Evolutionary conservation across 2,329 filamentous ascomycete species (phyloP), one percentile per base, ranked within the genome.

Genomic region (Aurifilum marmelostoma): DNA sequence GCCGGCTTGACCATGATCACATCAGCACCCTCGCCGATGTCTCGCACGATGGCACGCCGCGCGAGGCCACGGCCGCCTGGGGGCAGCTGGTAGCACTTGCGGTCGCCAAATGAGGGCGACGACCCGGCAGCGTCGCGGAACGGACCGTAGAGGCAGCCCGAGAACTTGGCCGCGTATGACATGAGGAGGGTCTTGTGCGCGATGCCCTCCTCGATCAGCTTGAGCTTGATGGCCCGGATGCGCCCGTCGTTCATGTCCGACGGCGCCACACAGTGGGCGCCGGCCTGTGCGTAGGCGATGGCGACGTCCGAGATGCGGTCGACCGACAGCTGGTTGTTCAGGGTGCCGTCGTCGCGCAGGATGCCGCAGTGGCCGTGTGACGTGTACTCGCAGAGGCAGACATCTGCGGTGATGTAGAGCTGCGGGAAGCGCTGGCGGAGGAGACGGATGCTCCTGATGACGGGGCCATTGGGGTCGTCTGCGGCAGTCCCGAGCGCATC

Each of bases 1-100:
- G 96, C 96, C 2, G 96, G 96, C 85, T 99, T 99, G 71, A 99
- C 96, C 95, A 99, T 97, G 81, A 99, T 97, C 74, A 97, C 93
- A 77, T 99, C 96, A 27, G 96, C 96, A 34, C 96, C 96, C 81
- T 99, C 96, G 72, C 86, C 87, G 74, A 99, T 95, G 78, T 99
- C 96, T 74, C 96, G 88, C 54, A 89, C 83, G 73, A 99, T 97
- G 63, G 96, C 96, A 74, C 96, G 89, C 73, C 96, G 89, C 21
- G 96, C 96, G 59, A 99, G 88, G 43, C 96, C 96, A 64, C 96
- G 91, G 34, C 94, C 96, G 71, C 94, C 94, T 0, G 94, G 93
- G 1, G 96, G 96, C 14, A 99, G 87, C 83, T 99, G 96, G 83
- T 99, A 99, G 87, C 96, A 98, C 79, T 92, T 91, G 75, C 96